Conservation (phyloP, 768 basidiomycete species). For the Russula dissimulans region DNA sequence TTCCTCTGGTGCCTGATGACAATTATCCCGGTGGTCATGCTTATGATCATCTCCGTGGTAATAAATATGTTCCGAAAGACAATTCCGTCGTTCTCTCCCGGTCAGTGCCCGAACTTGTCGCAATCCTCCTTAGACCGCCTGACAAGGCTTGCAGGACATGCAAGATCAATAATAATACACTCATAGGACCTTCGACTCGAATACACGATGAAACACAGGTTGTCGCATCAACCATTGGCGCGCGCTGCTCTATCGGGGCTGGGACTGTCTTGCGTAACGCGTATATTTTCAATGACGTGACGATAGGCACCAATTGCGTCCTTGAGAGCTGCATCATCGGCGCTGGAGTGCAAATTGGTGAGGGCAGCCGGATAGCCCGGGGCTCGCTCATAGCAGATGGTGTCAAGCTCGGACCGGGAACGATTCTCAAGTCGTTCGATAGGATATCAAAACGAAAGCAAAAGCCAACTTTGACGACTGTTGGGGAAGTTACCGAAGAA, state of each 20-base stretch:
- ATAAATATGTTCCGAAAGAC: slow-evolving; percentile 80
- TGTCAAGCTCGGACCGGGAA: slow-evolving; percentile 70
- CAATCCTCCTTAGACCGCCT: not conserved
- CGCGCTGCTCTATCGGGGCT: slow-evolving; percentile 62
- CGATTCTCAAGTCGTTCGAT: slow-evolving; percentile 57
- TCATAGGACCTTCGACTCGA: slow-evolving; percentile 73
- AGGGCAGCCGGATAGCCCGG: slow-evolving; percentile 52
- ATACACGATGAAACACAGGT: slow-evolving; percentile 62
- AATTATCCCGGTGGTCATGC: slow-evolving; percentile 74
- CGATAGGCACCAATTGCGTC: slow-evolving; percentile 60
- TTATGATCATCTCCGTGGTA: slow-evolving; percentile 83
- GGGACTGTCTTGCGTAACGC: slow-evolving; percentile 61
- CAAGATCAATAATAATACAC: slow-evolving; percentile 68
- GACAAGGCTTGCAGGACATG: slow-evolving; percentile 50
- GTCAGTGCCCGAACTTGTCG: slow-evolving; percentile 32
- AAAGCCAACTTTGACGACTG: slow-evolving; percentile 12
- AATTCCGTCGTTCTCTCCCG: slow-evolving; percentile 74
- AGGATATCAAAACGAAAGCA: slow-evolving; percentile 53
- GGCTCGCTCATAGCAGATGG: slow-evolving; percentile 81
- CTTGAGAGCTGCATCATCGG: slow-evolving; percentile 79
- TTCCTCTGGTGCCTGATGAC: slow-evolving; percentile 92
- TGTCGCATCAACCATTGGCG: slow-evolving; percentile 68
- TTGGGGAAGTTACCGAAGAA: slow-evolving; percentile 21
- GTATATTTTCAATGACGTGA: slow-evolving; percentile 75
- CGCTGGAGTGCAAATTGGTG: slow-evolving; percentile 59